A percentile compares a stretch with the other conserved stretches of the same genome.
phyloP scores from a whole-genome alignment of 2,329 filamentous ascomycete genomes.

The Neurospora sp. region DNA sequence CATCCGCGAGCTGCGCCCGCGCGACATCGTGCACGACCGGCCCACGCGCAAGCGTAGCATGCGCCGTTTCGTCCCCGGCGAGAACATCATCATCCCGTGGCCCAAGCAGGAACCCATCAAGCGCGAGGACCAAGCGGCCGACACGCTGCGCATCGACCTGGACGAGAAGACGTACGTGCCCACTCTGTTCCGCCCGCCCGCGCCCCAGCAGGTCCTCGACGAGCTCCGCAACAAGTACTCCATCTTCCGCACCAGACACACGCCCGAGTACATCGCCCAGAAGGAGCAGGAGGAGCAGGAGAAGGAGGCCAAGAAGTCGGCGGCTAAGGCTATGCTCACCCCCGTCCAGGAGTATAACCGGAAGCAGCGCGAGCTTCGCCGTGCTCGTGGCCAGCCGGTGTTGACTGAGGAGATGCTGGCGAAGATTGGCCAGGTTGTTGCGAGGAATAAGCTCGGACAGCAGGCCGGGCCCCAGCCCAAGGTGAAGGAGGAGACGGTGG shows the following conservation, averaged over 20 bases:
- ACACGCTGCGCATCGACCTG: conserved; percentile 68
- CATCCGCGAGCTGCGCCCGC: conserved; percentile 57
- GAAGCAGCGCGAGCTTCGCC: conserved; percentile 40
- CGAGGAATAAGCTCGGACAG: conserved; percentile 29
- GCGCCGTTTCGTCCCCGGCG: conserved; percentile 55
- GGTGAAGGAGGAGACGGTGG: conserved; percentile 4
- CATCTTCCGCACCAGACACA: conserved; percentile 71
- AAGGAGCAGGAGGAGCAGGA: conserved; percentile 29
- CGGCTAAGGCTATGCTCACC: conserved; percentile 35
- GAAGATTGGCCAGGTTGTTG: conserved; percentile 53
- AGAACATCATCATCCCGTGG: conserved; percentile 69
- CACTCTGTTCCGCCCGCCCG: conserved; percentile 65
- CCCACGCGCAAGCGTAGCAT: conserved; percentile 37
- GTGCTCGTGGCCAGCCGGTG: conserved; percentile 43
- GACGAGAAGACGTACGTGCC: conserved; percentile 69
- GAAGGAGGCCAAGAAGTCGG: conserved; percentile 28
- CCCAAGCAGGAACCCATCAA: conserved; percentile 45
- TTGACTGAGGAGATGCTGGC: conserved; percentile 49
- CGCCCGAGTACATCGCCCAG: conserved; percentile 55
- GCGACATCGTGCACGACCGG: conserved; percentile 39
- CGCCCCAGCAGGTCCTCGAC: conserved; percentile 69
- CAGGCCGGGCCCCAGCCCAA: not conserved
- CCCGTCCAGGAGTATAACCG: conserved; percentile 51
- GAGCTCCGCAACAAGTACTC: conserved; percentile 80
- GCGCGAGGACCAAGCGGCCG: conserved; percentile 45